Evolutionary conservation across 2,329 filamentous ascomycete genomes (phyloP).

Genomic region (Neoarthrinium moseri): DNA sequence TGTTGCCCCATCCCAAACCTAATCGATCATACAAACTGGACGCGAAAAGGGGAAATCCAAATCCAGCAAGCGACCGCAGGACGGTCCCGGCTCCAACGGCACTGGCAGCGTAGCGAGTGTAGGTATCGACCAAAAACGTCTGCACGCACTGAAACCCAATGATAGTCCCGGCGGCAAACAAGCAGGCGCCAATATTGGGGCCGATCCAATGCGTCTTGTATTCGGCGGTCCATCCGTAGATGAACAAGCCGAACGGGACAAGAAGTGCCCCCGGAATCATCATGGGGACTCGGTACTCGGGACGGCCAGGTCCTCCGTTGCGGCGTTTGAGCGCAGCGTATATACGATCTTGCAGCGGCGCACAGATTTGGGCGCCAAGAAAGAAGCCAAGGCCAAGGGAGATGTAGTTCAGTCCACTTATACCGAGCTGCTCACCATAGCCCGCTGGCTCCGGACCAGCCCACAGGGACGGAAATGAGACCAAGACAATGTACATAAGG

Average conservation of each 20-base stretch:
- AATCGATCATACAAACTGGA: conserved; percentile 41
- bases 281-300: conserved; percentile 42
- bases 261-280: conserved; percentile 39
- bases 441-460: conserved; percentile 21
- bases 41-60: conserved; percentile 51
- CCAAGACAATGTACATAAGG: conserved; percentile 47
- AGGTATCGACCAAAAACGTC: conserved; percentile 46
- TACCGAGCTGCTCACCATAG: conserved; percentile 31
- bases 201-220: conserved; percentile 42
- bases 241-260: conserved; percentile 40
- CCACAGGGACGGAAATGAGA: conserved; percentile 48
- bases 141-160: conserved; percentile 44
- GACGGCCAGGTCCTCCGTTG: conserved; percentile 32
- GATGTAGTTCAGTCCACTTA: conserved; percentile 37
- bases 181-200: conserved; percentile 40
- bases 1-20: conserved; percentile 47
- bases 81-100: conserved; percentile 43
- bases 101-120: conserved; percentile 43
- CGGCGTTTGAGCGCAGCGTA: conserved; percentile 42
- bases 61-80: conserved; percentile 46
- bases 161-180: conserved; percentile 38
- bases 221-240: conserved; percentile 46
- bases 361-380: conserved; percentile 37
- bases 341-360: conserved; percentile 43
- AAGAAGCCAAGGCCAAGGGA: conserved; percentile 33